Base-by-base conservation (phyloP, 139 green algal species). In the Closterium sp. region DNA sequence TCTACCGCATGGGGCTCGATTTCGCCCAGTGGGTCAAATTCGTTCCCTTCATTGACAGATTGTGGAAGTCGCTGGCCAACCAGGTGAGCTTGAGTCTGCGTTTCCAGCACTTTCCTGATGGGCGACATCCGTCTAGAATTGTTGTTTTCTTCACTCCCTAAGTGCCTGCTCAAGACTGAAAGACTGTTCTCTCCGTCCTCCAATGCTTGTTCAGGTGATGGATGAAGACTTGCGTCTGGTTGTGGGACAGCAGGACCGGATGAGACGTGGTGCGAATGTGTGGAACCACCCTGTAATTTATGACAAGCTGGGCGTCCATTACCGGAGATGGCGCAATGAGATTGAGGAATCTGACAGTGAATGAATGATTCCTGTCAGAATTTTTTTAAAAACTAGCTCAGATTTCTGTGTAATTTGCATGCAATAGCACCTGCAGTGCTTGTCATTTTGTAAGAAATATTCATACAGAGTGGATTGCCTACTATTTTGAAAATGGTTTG, bases 1-100 rank as follows among this genome's bases (percentile, higher is more conserved):
- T 99, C 81, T 99, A 99, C 95, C 96, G 97, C 91, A 99, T 99
- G 98, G 95, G 85, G 86, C 95, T 99, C 64, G 98, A 99, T 95
- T 99, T 99, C 93, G 89, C 98, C 91, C 64, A 89, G 19, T 99
- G 97, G 97, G 89, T 96, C 1, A 92, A 95, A n/a, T 94, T 96
- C 81, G 94, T 99, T 36, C 98, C 98, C 0, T 95, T 95, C 90
- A 98, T 99, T 30, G 91, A 99, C 84, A 19, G 35, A 33, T 94
- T 99, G 36, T 99, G 98, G 98, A 95, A 96, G 90, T 35, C 95
- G 87, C 95, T 98, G n/a, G 97, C 97, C 12, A 94, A 95, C 84
- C 33, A 93, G 91, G 90, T 93, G 30, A 84, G 89, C 43, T 66
- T 7, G 38, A 9, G 9, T 66, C 38, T 1, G 38, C 5, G 38